A percentile compares a stretch with the other conserved stretches of the same genome.
These are phyloP conservation scores for Pezicula neosporulosa DNA, from an alignment of 2,329 filamentous ascomycete genomes.

Conservation along the genomic window DNA sequence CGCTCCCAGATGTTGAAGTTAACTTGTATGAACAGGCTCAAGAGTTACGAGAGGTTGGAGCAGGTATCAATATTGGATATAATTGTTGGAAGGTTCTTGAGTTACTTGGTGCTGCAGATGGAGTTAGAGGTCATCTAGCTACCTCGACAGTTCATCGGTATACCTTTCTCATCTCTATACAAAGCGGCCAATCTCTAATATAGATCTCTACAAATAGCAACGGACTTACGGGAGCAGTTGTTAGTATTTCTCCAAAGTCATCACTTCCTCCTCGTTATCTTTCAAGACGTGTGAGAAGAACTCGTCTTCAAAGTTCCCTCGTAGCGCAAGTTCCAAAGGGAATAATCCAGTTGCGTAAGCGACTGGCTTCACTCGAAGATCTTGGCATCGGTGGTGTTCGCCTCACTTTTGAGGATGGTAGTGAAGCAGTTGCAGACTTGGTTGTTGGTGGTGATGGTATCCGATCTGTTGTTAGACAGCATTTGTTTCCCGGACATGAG, in stretches of 20 bases:
- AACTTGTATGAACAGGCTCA: constrained; percentile 41
- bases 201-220: constrained; percentile 21
- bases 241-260: constrained; percentile 9
- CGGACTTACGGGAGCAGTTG: constrained; percentile 26
- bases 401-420: constrained; percentile 43
- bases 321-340: constrained; percentile 40
- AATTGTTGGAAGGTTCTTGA: constrained; percentile 46
- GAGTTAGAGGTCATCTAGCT: constrained; percentile 32
- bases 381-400: constrained; percentile 31
- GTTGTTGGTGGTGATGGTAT: constrained; percentile 52
- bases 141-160: constrained; percentile 28
- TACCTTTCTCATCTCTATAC: neutral
- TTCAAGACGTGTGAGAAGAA: constrained; percentile 24
- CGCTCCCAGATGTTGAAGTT: constrained; percentile 37
- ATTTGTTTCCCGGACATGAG: constrained; percentile 37
- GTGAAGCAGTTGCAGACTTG: constrained; percentile 36
- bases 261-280: constrained; percentile 15
- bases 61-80: constrained; percentile 41
- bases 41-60: constrained; percentile 42
- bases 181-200: neutral
- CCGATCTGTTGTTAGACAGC: constrained; percentile 39
- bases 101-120: constrained; percentile 38
- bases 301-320: constrained; percentile 44
- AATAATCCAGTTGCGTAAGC: constrained; percentile 41
- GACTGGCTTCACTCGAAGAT: constrained; percentile 36